Evolutionary conservation across 192 early-diverging fungal species (phyloP).

Genomic region (Entomortierella lignicola): DNA sequence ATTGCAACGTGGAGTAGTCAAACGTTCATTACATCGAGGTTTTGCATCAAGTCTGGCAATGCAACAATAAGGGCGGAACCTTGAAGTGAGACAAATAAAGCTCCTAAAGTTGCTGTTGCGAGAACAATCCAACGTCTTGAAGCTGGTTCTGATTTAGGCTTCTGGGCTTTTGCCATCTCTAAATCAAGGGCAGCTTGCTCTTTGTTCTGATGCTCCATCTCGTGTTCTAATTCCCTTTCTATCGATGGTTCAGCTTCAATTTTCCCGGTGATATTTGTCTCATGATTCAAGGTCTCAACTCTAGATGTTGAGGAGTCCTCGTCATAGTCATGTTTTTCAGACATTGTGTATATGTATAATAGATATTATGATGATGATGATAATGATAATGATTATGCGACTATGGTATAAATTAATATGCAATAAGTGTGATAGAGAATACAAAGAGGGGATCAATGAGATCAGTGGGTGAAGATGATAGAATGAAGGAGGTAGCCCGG

Average conservation of each 20-base stretch:
- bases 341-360: neutral
- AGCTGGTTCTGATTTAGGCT: constrained; percentile 34
- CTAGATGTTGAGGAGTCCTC: neutral
- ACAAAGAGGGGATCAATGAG: neutral
- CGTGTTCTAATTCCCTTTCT: constrained; percentile 15
- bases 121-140: constrained; percentile 52
- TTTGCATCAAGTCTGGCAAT: constrained; percentile 50
- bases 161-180: constrained; percentile 37
- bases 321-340: constrained; percentile 21
- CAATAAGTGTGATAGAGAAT: neutral
- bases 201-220: constrained; percentile 29
- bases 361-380: no score
- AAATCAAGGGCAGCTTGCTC: constrained; percentile 49
- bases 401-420: no score
- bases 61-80: constrained; percentile 51
- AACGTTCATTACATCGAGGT: constrained; percentile 27
- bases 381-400: no score
- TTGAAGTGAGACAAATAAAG: constrained; percentile 53
- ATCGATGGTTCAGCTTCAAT: neutral
- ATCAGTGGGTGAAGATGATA: neutral
- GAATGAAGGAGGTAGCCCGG: no score
- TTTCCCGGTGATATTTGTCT: neutral
- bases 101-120: constrained; percentile 51
- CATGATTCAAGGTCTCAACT: neutral
- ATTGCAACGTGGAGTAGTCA: no score